Conservation (phyloP, 768 basidiomycete species). For the Gloeopeniophorella convolvens region DNA sequence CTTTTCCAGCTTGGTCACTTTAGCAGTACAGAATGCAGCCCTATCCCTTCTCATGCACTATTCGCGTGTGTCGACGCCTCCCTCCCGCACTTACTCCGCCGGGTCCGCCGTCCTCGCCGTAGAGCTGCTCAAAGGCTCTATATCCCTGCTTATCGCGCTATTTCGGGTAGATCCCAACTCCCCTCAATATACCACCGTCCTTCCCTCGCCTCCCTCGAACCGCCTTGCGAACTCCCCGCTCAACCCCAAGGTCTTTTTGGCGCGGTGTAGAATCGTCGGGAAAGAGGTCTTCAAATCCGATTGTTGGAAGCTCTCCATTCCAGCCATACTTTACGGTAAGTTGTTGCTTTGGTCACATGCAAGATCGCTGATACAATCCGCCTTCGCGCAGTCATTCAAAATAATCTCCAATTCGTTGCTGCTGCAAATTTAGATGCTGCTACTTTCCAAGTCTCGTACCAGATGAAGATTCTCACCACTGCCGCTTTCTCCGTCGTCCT, state of each 20-base stretch:
- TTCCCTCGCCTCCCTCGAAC: conserved; percentile 20
- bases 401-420: conserved; percentile 93
- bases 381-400: conserved; percentile 64
- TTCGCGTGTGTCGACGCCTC: conserved; percentile 76
- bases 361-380: not conserved
- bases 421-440: conserved; percentile 91
- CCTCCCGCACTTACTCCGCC: conserved; percentile 80
- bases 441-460: conserved; percentile 94
- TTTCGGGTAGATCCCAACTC: conserved; percentile 42
- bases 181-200: conserved; percentile 25
- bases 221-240: conserved; percentile 30
- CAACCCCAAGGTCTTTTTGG: conserved; percentile 31
- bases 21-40: conserved; percentile 88
- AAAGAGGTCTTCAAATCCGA: conserved; percentile 80
- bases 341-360: conserved; percentile 3
- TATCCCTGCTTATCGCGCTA: conserved; percentile 85
- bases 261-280: conserved; percentile 49
- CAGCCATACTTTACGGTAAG: conserved; percentile 85
- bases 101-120: conserved; percentile 90
- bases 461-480: conserved; percentile 96
- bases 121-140: conserved; percentile 87
- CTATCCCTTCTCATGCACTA: conserved; percentile 96
- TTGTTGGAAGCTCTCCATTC: conserved; percentile 97
- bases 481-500: conserved; percentile 83
- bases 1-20: conserved; percentile 58